Conservation (phyloP, 768 basidiomycete genomes). For the Boletus huronensis region DNA sequence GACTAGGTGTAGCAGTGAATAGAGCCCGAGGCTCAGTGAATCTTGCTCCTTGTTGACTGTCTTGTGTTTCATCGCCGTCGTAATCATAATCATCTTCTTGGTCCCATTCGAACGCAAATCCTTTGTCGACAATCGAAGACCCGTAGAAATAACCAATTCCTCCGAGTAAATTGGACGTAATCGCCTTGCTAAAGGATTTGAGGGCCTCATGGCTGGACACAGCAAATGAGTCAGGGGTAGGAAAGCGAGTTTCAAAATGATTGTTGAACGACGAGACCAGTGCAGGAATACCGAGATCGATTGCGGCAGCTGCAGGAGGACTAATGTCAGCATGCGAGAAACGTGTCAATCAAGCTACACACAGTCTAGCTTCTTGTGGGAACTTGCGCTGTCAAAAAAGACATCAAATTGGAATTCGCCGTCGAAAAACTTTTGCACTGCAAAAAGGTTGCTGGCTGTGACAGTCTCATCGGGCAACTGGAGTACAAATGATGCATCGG, state of each 20-base stretch:
- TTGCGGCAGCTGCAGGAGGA: constrained; percentile 44
- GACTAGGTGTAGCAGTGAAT: constrained; percentile 89
- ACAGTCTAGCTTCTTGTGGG: constrained; percentile 64
- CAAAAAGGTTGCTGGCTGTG: constrained; percentile 75
- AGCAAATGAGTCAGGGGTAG: constrained; percentile 55
- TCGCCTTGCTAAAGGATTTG: constrained; percentile 75
- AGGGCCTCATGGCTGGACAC: constrained; percentile 47
- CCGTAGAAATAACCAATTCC: constrained; percentile 97
- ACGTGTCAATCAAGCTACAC: constrained; percentile 23
- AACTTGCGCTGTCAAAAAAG: constrained; percentile 76
- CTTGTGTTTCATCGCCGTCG: constrained; percentile 37
- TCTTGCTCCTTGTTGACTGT: constrained; percentile 49
- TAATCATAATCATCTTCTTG: constrained; percentile 50
- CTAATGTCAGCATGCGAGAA: neutral
- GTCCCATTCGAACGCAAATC: constrained; percentile 91
- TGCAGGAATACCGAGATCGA: constrained; percentile 70
- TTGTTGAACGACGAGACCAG: constrained; percentile 56
- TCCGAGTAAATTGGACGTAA: constrained; percentile 88
- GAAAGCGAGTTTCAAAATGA: constrained; percentile 70
- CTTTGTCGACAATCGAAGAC: constrained; percentile 77
- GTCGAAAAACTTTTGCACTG: constrained; percentile 82
- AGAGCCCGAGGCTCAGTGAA: constrained; percentile 73
- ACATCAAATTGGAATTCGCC: constrained; percentile 89
- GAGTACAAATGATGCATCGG: constrained; percentile 80
- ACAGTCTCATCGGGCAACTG: constrained; percentile 73